phyloP scores from a whole-genome alignment of 345 rosid species.

The Erucastrum elatum region DNA sequence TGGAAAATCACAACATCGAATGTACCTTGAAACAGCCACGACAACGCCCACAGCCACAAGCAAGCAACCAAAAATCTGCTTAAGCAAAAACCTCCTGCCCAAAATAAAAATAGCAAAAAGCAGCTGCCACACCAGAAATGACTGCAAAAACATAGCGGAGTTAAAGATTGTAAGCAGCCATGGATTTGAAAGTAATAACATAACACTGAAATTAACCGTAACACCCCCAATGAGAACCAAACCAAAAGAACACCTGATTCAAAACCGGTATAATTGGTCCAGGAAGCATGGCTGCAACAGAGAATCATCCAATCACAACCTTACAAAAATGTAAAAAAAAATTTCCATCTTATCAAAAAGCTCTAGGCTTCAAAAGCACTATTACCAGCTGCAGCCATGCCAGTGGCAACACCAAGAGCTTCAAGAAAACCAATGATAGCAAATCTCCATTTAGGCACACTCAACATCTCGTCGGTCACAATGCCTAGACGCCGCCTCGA shows the following conservation, averaged over 20 bases:
- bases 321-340: conserved; percentile 1
- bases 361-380: background rate
- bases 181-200: background rate
- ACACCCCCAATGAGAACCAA: background rate
- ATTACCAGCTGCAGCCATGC: conserved; percentile 89
- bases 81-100: conserved; percentile 58
- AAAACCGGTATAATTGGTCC: conserved; percentile 87
- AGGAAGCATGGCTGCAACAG: conserved; percentile 76
- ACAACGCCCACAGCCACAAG: conserved; percentile 79
- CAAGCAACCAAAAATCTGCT: conserved; percentile 70
- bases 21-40: conserved; percentile 76
- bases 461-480: conserved; percentile 70
- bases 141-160: conserved; percentile 44
- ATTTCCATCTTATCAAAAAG: no score
- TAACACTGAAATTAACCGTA: background rate
- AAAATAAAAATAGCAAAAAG: conserved; percentile 60
- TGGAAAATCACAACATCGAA: background rate
- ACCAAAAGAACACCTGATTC: conserved; percentile 64
- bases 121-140: conserved; percentile 88
- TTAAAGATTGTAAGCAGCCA: background rate
- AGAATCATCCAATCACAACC: conserved; percentile 23
- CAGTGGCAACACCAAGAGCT: conserved; percentile 77
- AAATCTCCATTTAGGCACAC: conserved; percentile 71
- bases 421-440: conserved; percentile 66
- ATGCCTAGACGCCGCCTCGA: conserved; percentile 61